Base-by-base conservation (phyloP, 768 basidiomycete genomes). In the Trametes punicea region DNA sequence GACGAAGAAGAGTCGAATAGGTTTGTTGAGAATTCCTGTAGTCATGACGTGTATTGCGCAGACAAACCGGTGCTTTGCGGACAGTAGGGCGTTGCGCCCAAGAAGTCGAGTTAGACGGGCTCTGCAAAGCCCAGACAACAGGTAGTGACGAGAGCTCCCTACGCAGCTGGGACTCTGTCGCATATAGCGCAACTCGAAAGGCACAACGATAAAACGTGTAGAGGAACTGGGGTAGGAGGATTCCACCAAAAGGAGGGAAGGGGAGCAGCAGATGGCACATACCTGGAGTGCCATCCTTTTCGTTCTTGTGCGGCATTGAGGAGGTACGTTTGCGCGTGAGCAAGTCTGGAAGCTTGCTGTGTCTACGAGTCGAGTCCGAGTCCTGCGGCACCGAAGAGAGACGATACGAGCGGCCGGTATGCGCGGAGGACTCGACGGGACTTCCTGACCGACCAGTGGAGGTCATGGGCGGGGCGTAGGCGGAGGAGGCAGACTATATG, bases 251-350 rank as follows among this genome's bases (percentile, higher is more conserved):
- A 15, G 34, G 34, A 10, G 34, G 34, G 15, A 15, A 16, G 7
- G 6, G 5, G 51, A 8, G 18, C 6, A 30, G 40, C 8, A 41
- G 10, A 20, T 33, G 30, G 36, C 30, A 59, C 57, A 25, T 47
- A 59, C 57, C 57, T 44, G 52, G 41, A 21, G 42, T 21, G 2
- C 41, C 41, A 13, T 51, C 44, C 51, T 54, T 49, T 6, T 51
- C 58, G 36, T 51, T 60, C 45, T 50, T 55, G 21, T 48, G 42
- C 21, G 58, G 58, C 53, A 46, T 48, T 7, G 58, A 60, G 16
- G 58, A 48, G 2, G 58, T 60, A 15, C 58, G 45, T 33, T 63
- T 63, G 59, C 62, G 62, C 27, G 59, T 55, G 42, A 63, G 57
- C 16, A 63, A 51, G 26, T 63, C 62, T 10, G 59, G 44, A 23